Evolutionary conservation across 1,284 basidiomycete genomes (phyloP).

Genomic region (Puccinia novopanici): DNA sequence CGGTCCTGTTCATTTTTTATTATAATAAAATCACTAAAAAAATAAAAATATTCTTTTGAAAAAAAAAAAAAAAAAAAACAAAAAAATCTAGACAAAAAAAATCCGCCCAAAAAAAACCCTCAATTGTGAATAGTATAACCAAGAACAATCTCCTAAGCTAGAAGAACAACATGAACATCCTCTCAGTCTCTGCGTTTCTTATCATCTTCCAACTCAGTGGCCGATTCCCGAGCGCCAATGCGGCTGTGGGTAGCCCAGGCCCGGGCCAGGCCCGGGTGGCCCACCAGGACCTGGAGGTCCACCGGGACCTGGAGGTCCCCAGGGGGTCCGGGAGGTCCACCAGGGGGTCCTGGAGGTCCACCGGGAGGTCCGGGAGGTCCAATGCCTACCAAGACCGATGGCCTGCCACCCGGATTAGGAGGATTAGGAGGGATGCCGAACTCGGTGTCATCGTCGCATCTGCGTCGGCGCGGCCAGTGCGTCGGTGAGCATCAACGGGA

Average conservation of each 20-base stretch:
- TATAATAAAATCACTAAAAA: neutral
- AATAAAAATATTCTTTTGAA: neutral
- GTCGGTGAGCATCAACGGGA: neutral
- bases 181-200: neutral
- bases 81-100: too few species aligned
- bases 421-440: neutral
- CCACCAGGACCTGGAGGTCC: neutral
- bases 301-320: too few species aligned
- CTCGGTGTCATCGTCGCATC: neutral
- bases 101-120: neutral
- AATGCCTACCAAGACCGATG: too few species aligned
- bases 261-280: neutral
- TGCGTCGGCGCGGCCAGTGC: neutral
- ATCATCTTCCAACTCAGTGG: neutral
- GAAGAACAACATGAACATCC: constrained; percentile 13
- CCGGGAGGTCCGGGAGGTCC: neutral
- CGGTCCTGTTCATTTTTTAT: neutral
- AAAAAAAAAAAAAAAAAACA: constrained; percentile 15
- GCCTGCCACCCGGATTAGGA: neutral
- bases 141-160: neutral
- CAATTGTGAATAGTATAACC: constrained; percentile 3
- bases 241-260: neutral
- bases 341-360: too few species aligned
- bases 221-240: neutral
- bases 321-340: too few species aligned